Percentiles rank a stretch among this genome's conserved stretches.
These are phyloP conservation scores for Thermothielavioides terrestris DNA, from an alignment of 495 filamentous ascomycete species.

Conservation along the genomic window DNA sequence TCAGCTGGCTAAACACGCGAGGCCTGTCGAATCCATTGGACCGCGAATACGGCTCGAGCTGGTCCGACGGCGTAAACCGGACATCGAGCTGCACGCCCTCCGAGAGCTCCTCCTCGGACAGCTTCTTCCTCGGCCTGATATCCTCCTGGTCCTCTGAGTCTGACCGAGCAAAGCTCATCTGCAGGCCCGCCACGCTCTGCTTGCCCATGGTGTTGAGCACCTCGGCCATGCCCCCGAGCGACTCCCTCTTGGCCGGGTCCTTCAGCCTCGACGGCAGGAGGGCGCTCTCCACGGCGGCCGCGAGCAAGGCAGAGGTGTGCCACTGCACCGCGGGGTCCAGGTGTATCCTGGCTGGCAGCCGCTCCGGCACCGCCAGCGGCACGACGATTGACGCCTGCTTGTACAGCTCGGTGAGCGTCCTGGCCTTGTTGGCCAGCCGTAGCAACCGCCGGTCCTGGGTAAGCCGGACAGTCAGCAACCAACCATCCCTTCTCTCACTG, in stretches of 20 bases:
- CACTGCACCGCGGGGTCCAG: constrained; percentile 63
- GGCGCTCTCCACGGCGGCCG: constrained; percentile 68
- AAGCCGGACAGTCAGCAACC: not conserved
- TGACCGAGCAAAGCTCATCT: constrained; percentile 38
- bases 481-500: not conserved
- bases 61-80: constrained; percentile 19
- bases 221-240: constrained; percentile 56
- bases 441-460: constrained; percentile 13
- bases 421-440: constrained; percentile 59
- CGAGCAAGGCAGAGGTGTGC: constrained; percentile 73
- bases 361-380: constrained; percentile 59
- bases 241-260: constrained; percentile 38
- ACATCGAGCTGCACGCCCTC: constrained; percentile 23
- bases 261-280: constrained; percentile 69
- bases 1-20: constrained; percentile 25
- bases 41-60: constrained; percentile 13
- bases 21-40: constrained; percentile 11
- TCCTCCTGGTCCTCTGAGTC: constrained; percentile 7
- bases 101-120: constrained; percentile 12
- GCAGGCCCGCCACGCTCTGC: constrained; percentile 70
- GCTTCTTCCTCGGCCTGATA: not conserved
- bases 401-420: constrained; percentile 56
- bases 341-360: constrained; percentile 50
- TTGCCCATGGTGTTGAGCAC: constrained; percentile 67
- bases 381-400: constrained; percentile 68